Conservation (phyloP, 1,284 basidiomycete species). For the Ceratobasidium sp. region DNA sequence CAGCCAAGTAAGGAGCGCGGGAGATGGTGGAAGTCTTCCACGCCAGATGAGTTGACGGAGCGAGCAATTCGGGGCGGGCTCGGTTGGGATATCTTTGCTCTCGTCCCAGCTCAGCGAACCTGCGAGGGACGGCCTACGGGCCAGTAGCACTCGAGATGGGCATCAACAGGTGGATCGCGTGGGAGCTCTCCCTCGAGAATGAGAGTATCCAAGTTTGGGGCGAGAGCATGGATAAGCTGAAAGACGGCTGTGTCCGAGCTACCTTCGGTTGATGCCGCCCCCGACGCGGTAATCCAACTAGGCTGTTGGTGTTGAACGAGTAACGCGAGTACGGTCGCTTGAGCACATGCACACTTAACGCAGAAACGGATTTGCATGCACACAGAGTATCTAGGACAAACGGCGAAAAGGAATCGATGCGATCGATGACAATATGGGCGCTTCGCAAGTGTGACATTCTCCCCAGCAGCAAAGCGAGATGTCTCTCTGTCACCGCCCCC, state of each 20-base stretch:
- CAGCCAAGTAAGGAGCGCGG: constrained; percentile 26
- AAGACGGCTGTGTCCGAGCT: constrained; percentile 10
- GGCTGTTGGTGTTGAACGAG: constrained; percentile 12
- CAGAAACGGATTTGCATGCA: not conserved
- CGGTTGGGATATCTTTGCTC: not conserved
- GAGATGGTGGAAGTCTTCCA: constrained; percentile 10
- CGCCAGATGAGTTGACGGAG: constrained; percentile 24
- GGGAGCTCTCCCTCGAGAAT: constrained; percentile 23
- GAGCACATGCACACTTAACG: constrained; percentile 4
- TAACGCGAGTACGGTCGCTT: constrained; percentile 5
- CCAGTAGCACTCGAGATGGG: not conserved
- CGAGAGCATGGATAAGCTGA: constrained; percentile 13
- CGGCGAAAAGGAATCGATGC: constrained; percentile 12
- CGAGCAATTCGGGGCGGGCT: constrained; percentile 22
- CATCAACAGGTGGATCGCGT: constrained; percentile 10
- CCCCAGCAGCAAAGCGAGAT: constrained; percentile 9
- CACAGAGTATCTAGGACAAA: not conserved
- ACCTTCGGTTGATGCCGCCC: not conserved
- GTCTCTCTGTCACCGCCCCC: constrained; percentile 13
- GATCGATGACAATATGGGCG: constrained; percentile 15
- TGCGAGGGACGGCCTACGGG: not conserved
- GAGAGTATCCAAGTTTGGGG: constrained; percentile 18
- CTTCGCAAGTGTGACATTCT: not conserved
- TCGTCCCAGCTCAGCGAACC: not conserved
- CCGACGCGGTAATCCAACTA: not conserved